Base-by-base conservation (phyloP, 2,329 filamentous ascomycete genomes). In the Monosporascus sp. region DNA sequence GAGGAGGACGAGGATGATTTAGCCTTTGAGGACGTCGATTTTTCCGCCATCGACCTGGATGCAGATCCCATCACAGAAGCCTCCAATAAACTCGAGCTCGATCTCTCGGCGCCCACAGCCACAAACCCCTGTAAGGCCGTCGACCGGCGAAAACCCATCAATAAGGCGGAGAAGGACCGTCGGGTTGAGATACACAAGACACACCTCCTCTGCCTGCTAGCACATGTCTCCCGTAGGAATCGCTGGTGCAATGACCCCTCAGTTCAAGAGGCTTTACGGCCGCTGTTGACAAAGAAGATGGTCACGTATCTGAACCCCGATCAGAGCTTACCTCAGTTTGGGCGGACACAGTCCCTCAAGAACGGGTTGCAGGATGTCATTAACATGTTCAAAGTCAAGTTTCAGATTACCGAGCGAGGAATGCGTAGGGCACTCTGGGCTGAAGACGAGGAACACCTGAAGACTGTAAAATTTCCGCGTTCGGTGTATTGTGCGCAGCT, bases 171-270 rank as follows among this genome's bases (percentile, higher is more conserved):
- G 60, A 80, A 74, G 56, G 70, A 72, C 44, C 72, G 68, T 15
- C 83, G 92, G 20, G 68, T 94, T 31, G 81, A 90, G 50, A 78
- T 91, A n/a, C 94, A 99, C 70, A 96, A 93, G 70, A 77, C 85
- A 56, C 92, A 99, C 71, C 60, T 97, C 0, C 73, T 97, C 15
- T 96, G 90, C 66, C 77, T 99, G 2, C 71, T 99, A 17, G 83
- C 85, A 9, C 90, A 97, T 69, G 80, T 86, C 17, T 81, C 88
- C 59, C 77, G 84, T 53, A 84, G 92, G 52, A 99, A 97, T 65
- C 76, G 81, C 51, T 97, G 93, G 91, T 97, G 92, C 72, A 96
- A 96, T 63, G 87, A 93, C 65, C 63, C 74, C 15, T 72, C 79
- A 53, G 81, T 89, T 8, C 90, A 96, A 65, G 78, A 75, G 41